Evolutionary conservation across 2,329 filamentous ascomycete species (phyloP).

Genomic region (Trematosphaeria pertusa): DNA sequence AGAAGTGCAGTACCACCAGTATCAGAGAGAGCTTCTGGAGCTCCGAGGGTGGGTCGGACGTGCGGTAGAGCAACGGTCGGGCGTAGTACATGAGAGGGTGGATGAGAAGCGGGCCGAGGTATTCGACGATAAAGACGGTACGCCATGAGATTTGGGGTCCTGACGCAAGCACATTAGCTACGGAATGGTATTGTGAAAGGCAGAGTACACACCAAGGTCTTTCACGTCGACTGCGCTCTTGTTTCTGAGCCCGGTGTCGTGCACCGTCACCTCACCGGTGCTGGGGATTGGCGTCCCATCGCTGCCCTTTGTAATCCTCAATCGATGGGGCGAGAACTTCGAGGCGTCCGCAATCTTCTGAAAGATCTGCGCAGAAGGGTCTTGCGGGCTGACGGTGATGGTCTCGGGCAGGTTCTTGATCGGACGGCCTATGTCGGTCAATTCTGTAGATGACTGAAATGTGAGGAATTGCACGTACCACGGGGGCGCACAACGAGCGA

Average conservation of each 20-base stretch:
- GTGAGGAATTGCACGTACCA: conserved; percentile 50
- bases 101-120: conserved; percentile 88
- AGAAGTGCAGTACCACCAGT: conserved; percentile 82
- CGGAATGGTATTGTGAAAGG: background rate
- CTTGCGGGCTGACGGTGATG: conserved; percentile 59
- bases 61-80: conserved; percentile 75
- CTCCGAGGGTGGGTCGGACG: conserved; percentile 62
- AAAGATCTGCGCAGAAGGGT: conserved; percentile 64
- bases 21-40: conserved; percentile 75
- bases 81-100: conserved; percentile 75
- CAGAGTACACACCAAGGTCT: conserved; percentile 73
- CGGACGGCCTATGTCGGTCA: conserved; percentile 60
- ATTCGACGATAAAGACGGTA: conserved; percentile 94
- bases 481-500: conserved; percentile 54
- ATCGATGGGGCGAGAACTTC: conserved; percentile 63
- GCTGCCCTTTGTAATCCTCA: conserved; percentile 70
- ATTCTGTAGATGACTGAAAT: no score
- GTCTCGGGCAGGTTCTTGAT: conserved; percentile 67
- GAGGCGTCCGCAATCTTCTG: conserved; percentile 61
- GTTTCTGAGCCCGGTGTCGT: conserved; percentile 63
- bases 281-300: conserved; percentile 67
- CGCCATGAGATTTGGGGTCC: conserved; percentile 90
- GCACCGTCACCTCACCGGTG: conserved; percentile 58
- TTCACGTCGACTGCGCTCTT: conserved; percentile 80
- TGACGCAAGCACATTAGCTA: conserved; percentile 45